phyloP scores from a whole-genome alignment of 2,329 filamentous ascomycete genomes.

The Exserohilum rostratum region DNA sequence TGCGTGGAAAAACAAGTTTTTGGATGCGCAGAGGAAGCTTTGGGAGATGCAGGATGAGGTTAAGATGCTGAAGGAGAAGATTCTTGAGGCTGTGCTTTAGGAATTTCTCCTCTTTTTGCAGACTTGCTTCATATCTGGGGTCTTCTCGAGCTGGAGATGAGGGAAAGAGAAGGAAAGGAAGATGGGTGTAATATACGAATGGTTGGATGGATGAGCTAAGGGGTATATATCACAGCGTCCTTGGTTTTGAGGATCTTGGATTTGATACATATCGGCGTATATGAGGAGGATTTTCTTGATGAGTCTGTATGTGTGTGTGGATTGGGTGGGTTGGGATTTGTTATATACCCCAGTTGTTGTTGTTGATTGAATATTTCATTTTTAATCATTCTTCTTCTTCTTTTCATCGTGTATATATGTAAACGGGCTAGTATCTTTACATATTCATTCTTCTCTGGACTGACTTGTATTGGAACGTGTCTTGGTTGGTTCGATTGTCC shows the following conservation, averaged over 20 bases:
- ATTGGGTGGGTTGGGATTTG: conserved; percentile 20
- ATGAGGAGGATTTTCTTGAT: neutral
- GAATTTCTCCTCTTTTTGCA: neutral
- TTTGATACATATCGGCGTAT: conserved; percentile 8
- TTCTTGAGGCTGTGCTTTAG: conserved; percentile 49
- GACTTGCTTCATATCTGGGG: neutral
- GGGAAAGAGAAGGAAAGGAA: too few relatives aligned
- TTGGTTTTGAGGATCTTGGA: too few relatives aligned
- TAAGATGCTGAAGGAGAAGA: conserved; percentile 43
- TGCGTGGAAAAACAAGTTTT: conserved; percentile 44
- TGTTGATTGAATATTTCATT: neutral
- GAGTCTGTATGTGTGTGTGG: neutral
- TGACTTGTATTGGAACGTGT: too few relatives aligned
- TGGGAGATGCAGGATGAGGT: conserved; percentile 46
- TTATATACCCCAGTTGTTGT: conserved; percentile 33
- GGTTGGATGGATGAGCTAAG: neutral
- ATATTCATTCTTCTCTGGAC: too few relatives aligned
- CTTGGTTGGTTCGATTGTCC: too few relatives aligned
- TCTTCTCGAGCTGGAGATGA: too few relatives aligned
- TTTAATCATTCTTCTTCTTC: neutral
- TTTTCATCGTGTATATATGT: neutral
- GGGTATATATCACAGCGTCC: too few relatives aligned
- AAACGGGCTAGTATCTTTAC: neutral
- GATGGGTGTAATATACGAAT: too few relatives aligned
- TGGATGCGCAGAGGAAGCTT: conserved; percentile 42